Evolutionary conservation across 139 green algal genomes (phyloP).

Genomic region (Auxenochlorella pyrenoidosa): DNA sequence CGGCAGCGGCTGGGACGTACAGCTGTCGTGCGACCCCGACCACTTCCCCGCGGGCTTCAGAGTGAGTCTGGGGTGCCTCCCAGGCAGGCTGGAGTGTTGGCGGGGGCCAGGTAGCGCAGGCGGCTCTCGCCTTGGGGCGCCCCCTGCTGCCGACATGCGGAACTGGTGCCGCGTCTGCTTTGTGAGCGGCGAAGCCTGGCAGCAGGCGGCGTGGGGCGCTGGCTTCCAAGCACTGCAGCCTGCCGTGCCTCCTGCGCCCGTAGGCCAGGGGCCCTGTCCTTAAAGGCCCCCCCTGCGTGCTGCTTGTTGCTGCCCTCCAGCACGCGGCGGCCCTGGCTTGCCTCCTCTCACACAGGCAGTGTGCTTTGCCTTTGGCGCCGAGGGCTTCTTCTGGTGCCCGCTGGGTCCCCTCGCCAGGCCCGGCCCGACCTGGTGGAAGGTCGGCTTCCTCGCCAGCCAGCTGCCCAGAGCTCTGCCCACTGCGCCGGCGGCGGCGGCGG

Average conservation of each 20-base stretch:
- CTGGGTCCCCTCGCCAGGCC: slow-evolving; percentile 5
- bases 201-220: not conserved
- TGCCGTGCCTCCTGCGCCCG: not conserved
- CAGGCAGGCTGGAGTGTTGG: not conserved
- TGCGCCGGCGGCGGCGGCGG: not conserved
- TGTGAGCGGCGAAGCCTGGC: too few relatives aligned
- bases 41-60: slow-evolving; percentile 4
- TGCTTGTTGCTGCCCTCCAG: too few relatives aligned
- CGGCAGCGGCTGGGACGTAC: slow-evolving; percentile 21
- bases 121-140: not conserved
- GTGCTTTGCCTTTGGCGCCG: slow-evolving; percentile 19
- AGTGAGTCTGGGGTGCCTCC: not conserved
- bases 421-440: slow-evolving; percentile 33
- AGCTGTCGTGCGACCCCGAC: not conserved
- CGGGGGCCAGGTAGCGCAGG: not conserved
- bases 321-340: too few relatives aligned
- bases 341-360: not conserved
- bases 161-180: too few relatives aligned
- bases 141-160: not conserved
- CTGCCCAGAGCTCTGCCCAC: slow-evolving; percentile 3
- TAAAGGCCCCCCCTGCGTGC: too few relatives aligned
- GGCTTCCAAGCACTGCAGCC: not conserved
- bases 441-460: slow-evolving; percentile 27
- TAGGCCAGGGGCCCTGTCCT: not conserved
- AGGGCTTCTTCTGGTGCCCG: slow-evolving; percentile 17